These are phyloP conservation scores for Spizellomyces sp. DNA, from an alignment of 192 early-diverging fungal species.

Conservation along the genomic window DNA sequence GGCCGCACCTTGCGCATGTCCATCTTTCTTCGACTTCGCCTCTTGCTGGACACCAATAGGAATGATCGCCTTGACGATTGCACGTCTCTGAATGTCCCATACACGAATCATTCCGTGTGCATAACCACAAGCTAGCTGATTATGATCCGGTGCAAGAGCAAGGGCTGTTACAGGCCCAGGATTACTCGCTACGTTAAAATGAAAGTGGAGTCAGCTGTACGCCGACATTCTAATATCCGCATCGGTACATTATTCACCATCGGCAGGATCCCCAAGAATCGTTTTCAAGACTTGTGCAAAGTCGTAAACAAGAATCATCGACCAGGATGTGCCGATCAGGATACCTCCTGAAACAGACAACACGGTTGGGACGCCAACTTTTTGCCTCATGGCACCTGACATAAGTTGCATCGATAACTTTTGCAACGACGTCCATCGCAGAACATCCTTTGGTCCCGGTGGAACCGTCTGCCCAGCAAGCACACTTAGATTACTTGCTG, in stretches of 20 bases:
- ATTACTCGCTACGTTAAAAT: constrained; percentile 6
- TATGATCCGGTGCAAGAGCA: constrained; percentile 38
- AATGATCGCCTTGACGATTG: constrained; percentile 23
- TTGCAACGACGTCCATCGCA: constrained; percentile 43
- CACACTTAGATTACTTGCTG: not conserved
- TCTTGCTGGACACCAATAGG: constrained; percentile 23
- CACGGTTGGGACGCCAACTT: constrained; percentile 32
- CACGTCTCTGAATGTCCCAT: constrained; percentile 49
- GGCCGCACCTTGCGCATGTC: constrained; percentile 40
- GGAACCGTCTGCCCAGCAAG: constrained; percentile 8
- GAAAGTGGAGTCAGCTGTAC: not conserved
- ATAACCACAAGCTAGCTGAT: constrained; percentile 42
- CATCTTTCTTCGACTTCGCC: constrained; percentile 24
- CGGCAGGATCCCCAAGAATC: no score
- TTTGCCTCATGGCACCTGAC: constrained; percentile 29
- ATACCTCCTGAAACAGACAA: no score
- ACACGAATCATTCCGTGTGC: constrained; percentile 40
- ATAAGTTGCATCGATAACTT: constrained; percentile 28
- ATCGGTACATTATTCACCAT: no score
- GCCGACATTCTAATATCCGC: no score
- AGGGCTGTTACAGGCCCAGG: constrained; percentile 43
- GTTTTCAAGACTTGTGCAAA: no score
- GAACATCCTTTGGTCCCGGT: constrained; percentile 38
- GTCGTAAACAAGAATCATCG: no score
- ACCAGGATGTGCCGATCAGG: no score